Evolutionary conservation across 148 eudicot genomes (phyloP).

Genomic region (Chenopodium formosanum): DNA sequence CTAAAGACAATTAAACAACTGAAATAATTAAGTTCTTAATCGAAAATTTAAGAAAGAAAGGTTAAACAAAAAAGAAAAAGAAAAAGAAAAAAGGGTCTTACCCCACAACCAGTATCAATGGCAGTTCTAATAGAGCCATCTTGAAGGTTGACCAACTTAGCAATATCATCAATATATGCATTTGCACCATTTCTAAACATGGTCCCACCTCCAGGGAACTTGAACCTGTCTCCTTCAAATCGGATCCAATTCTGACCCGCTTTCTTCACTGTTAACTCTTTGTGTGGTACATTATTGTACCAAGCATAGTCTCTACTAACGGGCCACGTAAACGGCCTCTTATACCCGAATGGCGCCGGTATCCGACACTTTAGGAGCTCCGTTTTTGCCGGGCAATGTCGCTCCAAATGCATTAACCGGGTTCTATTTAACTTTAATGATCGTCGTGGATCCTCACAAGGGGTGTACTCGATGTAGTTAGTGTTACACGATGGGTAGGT

Average conservation of each 20-base stretch:
- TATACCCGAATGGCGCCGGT: slow-evolving; percentile 70
- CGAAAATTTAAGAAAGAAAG: background rate
- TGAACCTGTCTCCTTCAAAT: slow-evolving; percentile 62
- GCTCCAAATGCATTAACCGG: slow-evolving; percentile 47
- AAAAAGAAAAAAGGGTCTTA: slow-evolving; percentile 20
- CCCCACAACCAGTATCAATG: slow-evolving; percentile 94
- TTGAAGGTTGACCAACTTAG: slow-evolving; percentile 47
- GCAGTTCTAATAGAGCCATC: slow-evolving; percentile 79
- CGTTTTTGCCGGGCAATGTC: slow-evolving; percentile 59
- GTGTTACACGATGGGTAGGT: slow-evolving; percentile 45
- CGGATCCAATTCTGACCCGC: slow-evolving; percentile 80
- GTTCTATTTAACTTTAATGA: slow-evolving; percentile 43
- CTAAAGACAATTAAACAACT: background rate
- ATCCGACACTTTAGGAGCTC: slow-evolving; percentile 60
- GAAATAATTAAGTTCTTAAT: too few species aligned
- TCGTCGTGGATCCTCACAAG: slow-evolving; percentile 57
- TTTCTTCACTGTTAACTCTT: slow-evolving; percentile 65
- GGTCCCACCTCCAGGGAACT: slow-evolving; percentile 96
- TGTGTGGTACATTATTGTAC: slow-evolving; percentile 73
- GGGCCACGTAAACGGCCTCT: slow-evolving; percentile 74
- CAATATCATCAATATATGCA: slow-evolving; percentile 67
- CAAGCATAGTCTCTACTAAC: slow-evolving; percentile 62
- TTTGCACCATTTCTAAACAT: slow-evolving; percentile 78
- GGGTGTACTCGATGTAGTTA: slow-evolving; percentile 61
- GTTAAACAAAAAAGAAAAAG: background rate